Conservation (phyloP, 2,329 filamentous ascomycete species). For the Trichoderma atrobrunneum region DNA sequence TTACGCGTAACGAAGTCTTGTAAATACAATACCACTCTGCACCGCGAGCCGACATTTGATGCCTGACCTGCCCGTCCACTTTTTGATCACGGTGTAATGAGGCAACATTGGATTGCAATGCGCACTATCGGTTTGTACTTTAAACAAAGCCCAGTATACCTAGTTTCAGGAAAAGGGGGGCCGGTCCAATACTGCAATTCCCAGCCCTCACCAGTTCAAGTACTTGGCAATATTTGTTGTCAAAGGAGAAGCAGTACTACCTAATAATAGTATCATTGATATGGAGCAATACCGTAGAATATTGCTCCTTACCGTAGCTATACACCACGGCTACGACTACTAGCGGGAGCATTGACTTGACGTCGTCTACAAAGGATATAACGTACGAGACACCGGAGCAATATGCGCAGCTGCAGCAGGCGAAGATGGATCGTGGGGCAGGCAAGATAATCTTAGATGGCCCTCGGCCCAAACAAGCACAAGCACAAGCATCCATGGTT, state of each 20-base stretch:
- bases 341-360: neutral
- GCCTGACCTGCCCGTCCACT: neutral
- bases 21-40: neutral
- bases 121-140: neutral
- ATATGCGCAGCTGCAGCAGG: constrained; percentile 14
- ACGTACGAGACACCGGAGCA: neutral
- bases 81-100: constrained; percentile 1
- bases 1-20: constrained; percentile 1
- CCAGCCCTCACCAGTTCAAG: neutral
- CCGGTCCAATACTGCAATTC: neutral
- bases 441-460: constrained; percentile 17
- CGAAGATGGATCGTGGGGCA: constrained; percentile 17
- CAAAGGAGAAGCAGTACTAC: neutral
- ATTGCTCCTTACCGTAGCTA: neutral
- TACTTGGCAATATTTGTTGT: neutral
- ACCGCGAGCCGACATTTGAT: constrained; percentile 6
- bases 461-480: neutral
- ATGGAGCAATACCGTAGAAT: neutral
- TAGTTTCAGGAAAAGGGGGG: constrained; percentile 14
- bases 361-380: neutral
- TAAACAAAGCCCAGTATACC: constrained; percentile 1
- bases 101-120: constrained; percentile 1
- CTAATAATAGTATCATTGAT: neutral
- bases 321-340: neutral
- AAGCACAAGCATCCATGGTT: neutral